phyloP scores from a whole-genome alignment of 2,329 filamentous ascomycete genomes.

The Tolypocladium inflatum region DNA sequence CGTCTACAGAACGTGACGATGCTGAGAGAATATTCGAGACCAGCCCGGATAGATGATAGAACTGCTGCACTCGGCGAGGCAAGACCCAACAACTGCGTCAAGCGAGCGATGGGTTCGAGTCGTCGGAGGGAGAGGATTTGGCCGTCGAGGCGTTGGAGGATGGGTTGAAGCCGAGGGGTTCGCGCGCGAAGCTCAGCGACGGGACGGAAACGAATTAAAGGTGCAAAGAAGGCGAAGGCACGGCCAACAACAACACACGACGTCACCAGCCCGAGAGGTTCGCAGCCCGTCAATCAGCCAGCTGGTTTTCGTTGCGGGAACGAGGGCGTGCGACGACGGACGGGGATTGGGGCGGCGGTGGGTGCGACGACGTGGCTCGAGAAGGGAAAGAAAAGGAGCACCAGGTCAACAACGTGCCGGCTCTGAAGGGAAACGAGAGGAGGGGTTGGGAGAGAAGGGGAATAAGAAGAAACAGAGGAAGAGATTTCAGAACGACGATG shows the following conservation, averaged over 20 bases:
- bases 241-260: constrained; percentile 12
- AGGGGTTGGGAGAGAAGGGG: constrained; percentile 11
- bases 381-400: constrained; percentile 21
- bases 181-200: constrained; percentile 12
- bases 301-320: constrained; percentile 8
- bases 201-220: constrained; percentile 13
- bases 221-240: constrained; percentile 9
- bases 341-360: constrained; percentile 12
- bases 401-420: constrained; percentile 10
- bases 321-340: constrained; percentile 7
- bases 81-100: constrained; percentile 33
- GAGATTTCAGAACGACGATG: constrained; percentile 18
- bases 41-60: constrained; percentile 32
- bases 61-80: constrained; percentile 16
- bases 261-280: constrained; percentile 7
- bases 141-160: constrained; percentile 30
- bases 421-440: constrained; percentile 1
- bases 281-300: constrained; percentile 10
- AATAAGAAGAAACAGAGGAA: constrained; percentile 19
- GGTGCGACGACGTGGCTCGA: constrained; percentile 13
- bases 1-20: constrained; percentile 5
- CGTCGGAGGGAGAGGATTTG: constrained; percentile 14
- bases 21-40: constrained; percentile 32
- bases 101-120: constrained; percentile 30
- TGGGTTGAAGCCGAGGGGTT: constrained; percentile 18